Base-by-base conservation (phyloP, 2,329 filamentous ascomycete species). In the Calonectria hongkongensis region DNA sequence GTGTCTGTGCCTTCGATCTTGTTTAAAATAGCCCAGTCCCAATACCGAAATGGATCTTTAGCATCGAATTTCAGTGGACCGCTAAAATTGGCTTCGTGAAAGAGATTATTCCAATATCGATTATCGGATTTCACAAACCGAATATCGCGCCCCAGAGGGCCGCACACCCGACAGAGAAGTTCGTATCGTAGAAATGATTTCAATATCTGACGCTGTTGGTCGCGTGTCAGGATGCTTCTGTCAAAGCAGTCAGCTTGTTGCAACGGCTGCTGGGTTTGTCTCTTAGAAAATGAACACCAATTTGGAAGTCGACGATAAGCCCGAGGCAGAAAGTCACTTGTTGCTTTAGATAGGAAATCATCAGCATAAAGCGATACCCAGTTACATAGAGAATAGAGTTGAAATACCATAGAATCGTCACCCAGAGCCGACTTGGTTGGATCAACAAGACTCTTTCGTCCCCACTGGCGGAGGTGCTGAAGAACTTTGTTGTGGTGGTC, bases 281-380 rank as follows among this genome's bases (percentile, higher is more conserved):
- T 54, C 28, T 33, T 36, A 2, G 50, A 54, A 33, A 33, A 54
- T 18, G 28, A 16, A 21, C 28, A 36, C 50, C 50, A 54, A 16
- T 21, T 36, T 10, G 28, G 50, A 54, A 54, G 15, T 2, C 50
- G 50, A 21, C 16, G 50, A 30, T 54, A 54, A 12, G 50, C 28
- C 13, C 27, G 28, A 9, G 50, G 50, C 16, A 54, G 28, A 54
- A 33, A 33, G 18, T 16, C 30, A 7, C 28, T 33, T 4, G 50
- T 54, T n/a, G 50, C 50, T 21, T 54, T 54, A 8, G 50, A 54
- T 18, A 54, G 28, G 16, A 54, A 54, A 13, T 54, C 50, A 33
- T 54, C 50, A 2, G 13, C 25, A 12, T 54, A 54, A 16, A 30
- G 28, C 16, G 36, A 5, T 13, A 54, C 47, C 50, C 28, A 54